Base-by-base conservation (phyloP, 169 alveolate genomes). In the Plasmodium ovale region DNA sequence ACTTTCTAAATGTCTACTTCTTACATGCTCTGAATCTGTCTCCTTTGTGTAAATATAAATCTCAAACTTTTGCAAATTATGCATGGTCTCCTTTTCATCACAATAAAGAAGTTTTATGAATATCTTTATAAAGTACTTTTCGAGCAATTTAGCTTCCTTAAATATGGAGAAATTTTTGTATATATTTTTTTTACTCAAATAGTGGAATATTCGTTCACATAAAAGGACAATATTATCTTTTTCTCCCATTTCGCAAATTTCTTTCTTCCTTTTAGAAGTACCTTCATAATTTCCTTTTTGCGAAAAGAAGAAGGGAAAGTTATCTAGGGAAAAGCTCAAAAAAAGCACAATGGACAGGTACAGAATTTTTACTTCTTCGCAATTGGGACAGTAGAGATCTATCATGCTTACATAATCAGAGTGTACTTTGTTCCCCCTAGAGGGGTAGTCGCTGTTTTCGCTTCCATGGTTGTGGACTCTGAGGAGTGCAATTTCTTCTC, bases 21-120 rank as follows among this genome's bases (percentile, higher is more conserved):
- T n/a, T 21, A 21, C 12, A 47, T 47, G 12, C 56, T 14, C 12
- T 47, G 56, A 21, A 47, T 67, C 56, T 23, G 9, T 3, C 21
- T 67, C 49, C 7, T 51, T 59, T 49, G 59, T 60, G 27, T 60
- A 62, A 62, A 62, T 23, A 47, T 60, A 77, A 16, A 77, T 77
- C 62, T 77, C 73, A 39, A 60, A 77, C 39, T 77, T 77, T 60
- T 77, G 88, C 70, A 77, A 37, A 35, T 77, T 77, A 33, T 59
- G 59, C 88, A 77, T 77, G 2, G 77, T 37, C 47, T 77, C 47
- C 54, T 54, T 60, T 53, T 60, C 77, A 64, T 77, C 35, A 33
- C 77, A 77, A 67, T 29, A 77, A 27, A 77, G 44, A n/a, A 77
- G 42, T 44, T 77, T 77, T 27, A 77, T 23, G 56, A 77, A 77